These are phyloP conservation scores for Sugiyamaella grinbergsii DNA, from an alignment of 1,139 yeast species.

Conservation along the genomic window DNA sequence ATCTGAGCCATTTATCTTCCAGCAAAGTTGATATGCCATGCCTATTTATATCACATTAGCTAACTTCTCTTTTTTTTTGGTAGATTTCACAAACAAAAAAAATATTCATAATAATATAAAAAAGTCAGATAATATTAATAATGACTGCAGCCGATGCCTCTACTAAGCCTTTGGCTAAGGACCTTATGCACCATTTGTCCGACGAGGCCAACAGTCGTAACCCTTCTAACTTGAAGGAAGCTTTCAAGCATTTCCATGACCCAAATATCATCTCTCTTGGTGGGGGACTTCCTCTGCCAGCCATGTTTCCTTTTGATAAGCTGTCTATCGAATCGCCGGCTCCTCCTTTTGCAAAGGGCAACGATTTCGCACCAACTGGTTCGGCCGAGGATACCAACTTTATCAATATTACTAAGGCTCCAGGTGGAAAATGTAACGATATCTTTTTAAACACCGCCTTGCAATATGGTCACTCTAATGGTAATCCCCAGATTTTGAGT, in stretches of 20 bases:
- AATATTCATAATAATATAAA: not conserved
- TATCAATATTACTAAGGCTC: slow-evolving; percentile 44
- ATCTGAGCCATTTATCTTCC: no score
- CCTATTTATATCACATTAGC: no score
- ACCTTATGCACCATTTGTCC: slow-evolving; percentile 73
- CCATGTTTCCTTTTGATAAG: slow-evolving; percentile 88
- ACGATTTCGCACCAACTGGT: slow-evolving; percentile 59
- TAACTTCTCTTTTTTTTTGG: no score
- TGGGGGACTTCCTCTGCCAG: slow-evolving; percentile 91
- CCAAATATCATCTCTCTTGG: slow-evolving; percentile 88
- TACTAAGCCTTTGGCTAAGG: slow-evolving; percentile 52
- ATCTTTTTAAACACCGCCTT: slow-evolving; percentile 80
- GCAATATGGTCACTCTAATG: slow-evolving; percentile 87
- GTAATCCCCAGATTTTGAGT: slow-evolving; percentile 66
- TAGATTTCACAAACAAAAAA: not conserved
- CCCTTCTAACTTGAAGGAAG: slow-evolving; percentile 79
- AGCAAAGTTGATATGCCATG: no score
- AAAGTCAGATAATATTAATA: not conserved
- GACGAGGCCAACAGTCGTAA: slow-evolving; percentile 76
- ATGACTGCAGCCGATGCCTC: slow-evolving; percentile 18
- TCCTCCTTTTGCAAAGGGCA: slow-evolving; percentile 75
- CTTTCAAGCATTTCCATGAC: slow-evolving; percentile 71
- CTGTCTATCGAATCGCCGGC: slow-evolving; percentile 69
- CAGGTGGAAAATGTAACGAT: slow-evolving; percentile 51
- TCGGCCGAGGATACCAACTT: slow-evolving; percentile 50